phyloP scores from a whole-genome alignment of 495 filamentous ascomycete species.

The Stereocaulon alpinum region DNA sequence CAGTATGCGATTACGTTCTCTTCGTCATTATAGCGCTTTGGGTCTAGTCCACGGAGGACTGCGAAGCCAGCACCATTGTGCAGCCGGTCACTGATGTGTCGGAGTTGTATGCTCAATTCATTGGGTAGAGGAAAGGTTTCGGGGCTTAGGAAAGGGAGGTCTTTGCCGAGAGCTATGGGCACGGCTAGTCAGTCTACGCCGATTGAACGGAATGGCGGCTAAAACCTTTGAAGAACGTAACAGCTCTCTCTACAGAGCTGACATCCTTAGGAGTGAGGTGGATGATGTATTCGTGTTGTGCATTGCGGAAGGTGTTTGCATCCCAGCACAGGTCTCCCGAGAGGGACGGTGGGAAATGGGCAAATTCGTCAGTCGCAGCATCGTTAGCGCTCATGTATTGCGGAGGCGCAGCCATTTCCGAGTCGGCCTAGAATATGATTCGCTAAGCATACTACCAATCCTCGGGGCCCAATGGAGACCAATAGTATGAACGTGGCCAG shows the following conservation, averaged over 20 bases:
- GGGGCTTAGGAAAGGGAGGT: neutral
- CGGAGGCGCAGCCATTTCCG: neutral
- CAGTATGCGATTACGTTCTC: neutral
- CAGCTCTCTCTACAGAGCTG: neutral
- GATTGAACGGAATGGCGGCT: neutral
- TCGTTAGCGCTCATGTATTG: neutral
- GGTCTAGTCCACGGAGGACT: neutral
- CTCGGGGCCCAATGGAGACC: too few relatives aligned
- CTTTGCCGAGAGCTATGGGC: neutral
- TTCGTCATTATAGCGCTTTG: neutral
- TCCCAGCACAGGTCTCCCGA: neutral
- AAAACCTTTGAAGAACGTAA: neutral
- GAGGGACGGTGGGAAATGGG: neutral
- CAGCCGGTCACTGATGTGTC: neutral
- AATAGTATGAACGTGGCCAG: too few relatives aligned
- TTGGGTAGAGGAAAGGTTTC: neutral
- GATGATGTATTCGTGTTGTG: neutral
- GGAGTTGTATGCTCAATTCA: neutral
- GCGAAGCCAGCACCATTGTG: neutral
- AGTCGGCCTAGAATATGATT: neutral
- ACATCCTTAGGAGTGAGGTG: neutral
- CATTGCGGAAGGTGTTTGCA: neutral
- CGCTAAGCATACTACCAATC: neutral
- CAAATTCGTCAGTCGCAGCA: neutral
- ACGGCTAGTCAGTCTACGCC: neutral